Evolutionary conservation across 179 eudicot genomes (phyloP), one percentile per base, ranked within the genome.

Genomic region (Beta corolliflora): DNA sequence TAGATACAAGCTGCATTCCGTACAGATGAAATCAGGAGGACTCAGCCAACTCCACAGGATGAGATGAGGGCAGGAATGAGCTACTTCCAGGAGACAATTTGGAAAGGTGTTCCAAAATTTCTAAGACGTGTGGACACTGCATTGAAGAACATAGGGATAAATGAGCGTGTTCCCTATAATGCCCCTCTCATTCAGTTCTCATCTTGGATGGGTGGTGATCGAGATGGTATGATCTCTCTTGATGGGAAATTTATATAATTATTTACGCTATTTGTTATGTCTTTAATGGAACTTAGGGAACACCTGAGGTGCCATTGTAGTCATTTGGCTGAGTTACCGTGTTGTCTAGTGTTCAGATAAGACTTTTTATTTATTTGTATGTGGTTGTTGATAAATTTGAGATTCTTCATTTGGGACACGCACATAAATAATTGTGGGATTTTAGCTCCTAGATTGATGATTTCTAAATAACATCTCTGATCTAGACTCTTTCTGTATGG

Each of bases 21-120:
- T 74, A 94, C 98, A 1, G 98, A 94, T 90, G 98, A 94, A 87
- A 94, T 94, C 76, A 84, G 91, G 86, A 93, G 98, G 86, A 93
- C 90, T 79, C 94, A 94, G 46, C 98, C 98, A 15, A 92, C 98
- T 67, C 98, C 98, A 41, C 98, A 93, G 85, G 98, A 94, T 87
- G 98, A 94, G 87, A 94, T 93, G 97, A 92, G 98, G 75, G 97
- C 96, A 29, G 98, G 98, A 84, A 94, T 94, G 98, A 94, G 98
- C 81, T 94, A 94, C 85, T 93, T 94, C 78, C 96, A 94, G 66
- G 98, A 94, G 84, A 94, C 98, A 19, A 94, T 94, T 53, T 93
- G 98, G 98, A 93, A 94, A 85, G 98, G 98, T 78, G 97, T 94
- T 81, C 98, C 98, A 44, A 92, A 94, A 73, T 94, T 94, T 80